These are phyloP conservation scores for Phyllosticta citribraziliensis DNA, from an alignment of 2,329 filamentous ascomycete genomes.

Conservation along the genomic window DNA sequence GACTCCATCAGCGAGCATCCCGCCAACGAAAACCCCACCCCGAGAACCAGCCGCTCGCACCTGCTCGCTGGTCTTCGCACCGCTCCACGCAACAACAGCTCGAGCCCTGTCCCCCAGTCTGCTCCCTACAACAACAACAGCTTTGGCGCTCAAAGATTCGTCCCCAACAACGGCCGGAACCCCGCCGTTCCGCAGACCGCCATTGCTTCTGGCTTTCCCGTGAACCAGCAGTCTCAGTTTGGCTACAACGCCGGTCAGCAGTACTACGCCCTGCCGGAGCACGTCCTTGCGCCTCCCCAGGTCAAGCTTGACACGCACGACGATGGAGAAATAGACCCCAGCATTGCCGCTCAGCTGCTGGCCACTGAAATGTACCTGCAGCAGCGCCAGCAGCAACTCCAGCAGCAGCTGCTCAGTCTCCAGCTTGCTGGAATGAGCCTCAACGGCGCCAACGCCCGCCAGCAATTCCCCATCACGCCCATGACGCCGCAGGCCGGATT, in stretches of 20 bases:
- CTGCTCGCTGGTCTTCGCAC: constrained; percentile 88
- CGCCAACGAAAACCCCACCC: constrained; percentile 59
- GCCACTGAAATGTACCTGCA: constrained; percentile 87
- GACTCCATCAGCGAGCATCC: constrained; percentile 50
- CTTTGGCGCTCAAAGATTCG: constrained; percentile 25
- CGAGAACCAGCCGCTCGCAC: constrained; percentile 89
- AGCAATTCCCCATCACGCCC: constrained; percentile 42
- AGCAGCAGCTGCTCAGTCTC: constrained; percentile 81
- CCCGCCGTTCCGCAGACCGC: constrained; percentile 48
- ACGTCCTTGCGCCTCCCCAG: constrained; percentile 75
- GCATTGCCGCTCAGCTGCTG: constrained; percentile 77
- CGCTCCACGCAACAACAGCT: constrained; percentile 75
- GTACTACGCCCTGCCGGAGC: constrained; percentile 65
- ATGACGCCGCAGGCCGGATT: constrained; percentile 46
- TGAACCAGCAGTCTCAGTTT: constrained; percentile 34
- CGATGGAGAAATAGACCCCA: constrained; percentile 72
- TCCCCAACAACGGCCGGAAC: constrained; percentile 28
- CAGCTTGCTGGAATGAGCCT: constrained; percentile 72
- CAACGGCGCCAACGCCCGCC: constrained; percentile 31
- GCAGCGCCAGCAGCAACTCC: constrained; percentile 87
- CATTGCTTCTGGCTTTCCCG: constrained; percentile 43
- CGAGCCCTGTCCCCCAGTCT: constrained; percentile 53
- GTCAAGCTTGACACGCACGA: constrained; percentile 59
- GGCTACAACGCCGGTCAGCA: constrained; percentile 41
- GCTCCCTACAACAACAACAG: constrained; percentile 49